These are phyloP conservation scores for Didymella sp. DNA, from an alignment of 2,329 filamentous ascomycete species.

Conservation along the genomic window DNA sequence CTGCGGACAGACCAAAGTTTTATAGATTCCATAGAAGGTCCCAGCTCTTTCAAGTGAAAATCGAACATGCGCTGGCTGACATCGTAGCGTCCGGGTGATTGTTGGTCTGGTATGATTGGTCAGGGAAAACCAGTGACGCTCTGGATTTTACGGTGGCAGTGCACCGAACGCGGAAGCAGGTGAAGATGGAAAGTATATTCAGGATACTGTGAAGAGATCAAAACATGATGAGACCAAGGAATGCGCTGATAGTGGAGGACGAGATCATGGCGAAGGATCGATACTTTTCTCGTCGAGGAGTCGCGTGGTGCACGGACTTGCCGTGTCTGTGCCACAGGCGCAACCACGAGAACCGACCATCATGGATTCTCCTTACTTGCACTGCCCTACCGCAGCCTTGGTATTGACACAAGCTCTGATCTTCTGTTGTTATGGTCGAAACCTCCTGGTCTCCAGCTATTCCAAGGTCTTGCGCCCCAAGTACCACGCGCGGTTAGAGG, in stretches of 20 bases:
- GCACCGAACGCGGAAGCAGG: not conserved
- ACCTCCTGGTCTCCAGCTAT: too few relatives aligned
- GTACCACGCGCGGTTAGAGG: too few relatives aligned
- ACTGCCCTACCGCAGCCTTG: too few relatives aligned
- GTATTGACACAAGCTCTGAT: too few relatives aligned
- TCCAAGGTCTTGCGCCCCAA: too few relatives aligned
- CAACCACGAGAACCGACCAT: not conserved
- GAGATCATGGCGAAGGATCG: not conserved
- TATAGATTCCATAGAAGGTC: too few relatives aligned
- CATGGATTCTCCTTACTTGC: not conserved
- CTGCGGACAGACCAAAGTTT: not conserved
- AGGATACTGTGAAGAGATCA: not conserved
- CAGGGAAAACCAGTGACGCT: not conserved
- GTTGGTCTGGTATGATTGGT: not conserved
- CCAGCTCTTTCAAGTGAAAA: not conserved
- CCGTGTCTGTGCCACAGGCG: not conserved
- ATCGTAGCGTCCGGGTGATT: not conserved
- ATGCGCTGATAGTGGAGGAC: too few relatives aligned
- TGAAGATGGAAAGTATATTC: not conserved
- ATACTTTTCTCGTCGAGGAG: not conserved
- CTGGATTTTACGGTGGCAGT: not conserved
- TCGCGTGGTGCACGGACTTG: not conserved
- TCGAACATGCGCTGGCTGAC: not conserved
- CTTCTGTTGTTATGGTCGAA: too few relatives aligned
- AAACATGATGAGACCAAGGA: not conserved